Evolutionary conservation across 2,329 filamentous ascomycete genomes (phyloP), one percentile per base, ranked within the genome.

Genomic region (Aspergillus sclerotialis): DNA sequence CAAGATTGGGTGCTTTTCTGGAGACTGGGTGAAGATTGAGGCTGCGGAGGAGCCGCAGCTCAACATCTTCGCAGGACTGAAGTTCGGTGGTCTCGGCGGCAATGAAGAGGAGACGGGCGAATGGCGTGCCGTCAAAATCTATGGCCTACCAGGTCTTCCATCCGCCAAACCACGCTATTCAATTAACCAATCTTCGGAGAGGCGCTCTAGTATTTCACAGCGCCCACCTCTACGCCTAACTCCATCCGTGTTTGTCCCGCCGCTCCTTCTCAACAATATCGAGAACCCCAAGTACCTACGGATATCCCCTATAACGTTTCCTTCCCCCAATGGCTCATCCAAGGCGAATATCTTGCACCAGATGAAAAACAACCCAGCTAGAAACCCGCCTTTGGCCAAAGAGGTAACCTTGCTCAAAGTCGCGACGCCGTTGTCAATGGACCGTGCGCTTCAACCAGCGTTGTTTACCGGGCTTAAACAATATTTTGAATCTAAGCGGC

Each of bases 1-100:
- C 10, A 88, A 89, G 48, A 82, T 98, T 35, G 89, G 90, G 11
- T 96, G 90, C 60, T 98, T 98, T 56, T 96, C 90, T 1, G 92
- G 92, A 18, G 92, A 98, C 55, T 98, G 92, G 92, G 87, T 94
- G 8, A 80, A 83, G 14, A 70, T 95, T 8, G 87, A 94, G 62
- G 73, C 78, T 5, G 75, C 84, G 0, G 75, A 84, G 45, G 85
- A 88, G 53, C 83, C 85, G 2, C 59, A 62, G 36, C 33, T 56
- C n/a, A 64, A 65, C 21, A 39, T 82, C 75, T 14, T 65, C 69
- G 11, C 82, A 78, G 56, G 83, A 72, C 12, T 76, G 77, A 45
- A 83, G 75, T 32, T 84, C 80, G 56, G 62, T 40, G 52, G 55
- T 37, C 56, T 65, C 28, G 58, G 53, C 30, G 52, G 61, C 13